A percentile compares a stretch with the other conserved stretches of the same genome.
These are phyloP conservation scores for Trypanosoma theileri DNA, from an alignment of 208 protist species.

Conservation along the genomic window DNA sequence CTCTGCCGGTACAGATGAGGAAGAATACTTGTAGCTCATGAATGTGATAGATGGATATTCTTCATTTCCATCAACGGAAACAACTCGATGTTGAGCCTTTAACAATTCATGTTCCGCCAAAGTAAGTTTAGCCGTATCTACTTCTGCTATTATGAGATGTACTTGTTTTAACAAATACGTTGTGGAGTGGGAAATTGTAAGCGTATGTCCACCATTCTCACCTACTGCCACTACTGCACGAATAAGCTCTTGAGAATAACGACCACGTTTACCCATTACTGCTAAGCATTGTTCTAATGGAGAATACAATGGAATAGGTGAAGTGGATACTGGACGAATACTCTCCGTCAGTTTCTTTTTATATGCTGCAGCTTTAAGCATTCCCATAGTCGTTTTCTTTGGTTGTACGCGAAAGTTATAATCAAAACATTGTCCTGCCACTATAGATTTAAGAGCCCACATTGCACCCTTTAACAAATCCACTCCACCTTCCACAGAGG, in stretches of 20 bases:
- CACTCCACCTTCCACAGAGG: conserved; percentile 35
- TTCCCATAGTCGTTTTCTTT: conserved; percentile 23
- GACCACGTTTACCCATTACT: conserved; percentile 66
- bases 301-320: conserved; percentile 27
- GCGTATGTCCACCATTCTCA: conserved; percentile 36
- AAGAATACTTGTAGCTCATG: conserved; percentile 28
- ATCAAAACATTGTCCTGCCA: conserved; percentile 56
- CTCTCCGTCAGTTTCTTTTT: neutral
- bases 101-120: conserved; percentile 42
- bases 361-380: conserved; percentile 38
- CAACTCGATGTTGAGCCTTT: conserved; percentile 1
- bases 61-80: neutral
- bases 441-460: conserved; percentile 65
- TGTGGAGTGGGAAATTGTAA: conserved; percentile 54
- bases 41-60: conserved; percentile 31
- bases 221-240: conserved; percentile 33
- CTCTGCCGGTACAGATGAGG: neutral
- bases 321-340: conserved; percentile 3
- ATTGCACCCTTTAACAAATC: conserved; percentile 64
- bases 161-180: conserved; percentile 41
- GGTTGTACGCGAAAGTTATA: conserved; percentile 44
- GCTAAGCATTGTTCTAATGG: conserved; percentile 73
- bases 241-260: conserved; percentile 58
- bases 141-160: conserved; percentile 28
- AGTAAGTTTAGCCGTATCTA: conserved; percentile 46